Evolutionary conservation across 371 early-diverging fungal genomes (phyloP).

Genomic region (Chytridium lagenaria): DNA sequence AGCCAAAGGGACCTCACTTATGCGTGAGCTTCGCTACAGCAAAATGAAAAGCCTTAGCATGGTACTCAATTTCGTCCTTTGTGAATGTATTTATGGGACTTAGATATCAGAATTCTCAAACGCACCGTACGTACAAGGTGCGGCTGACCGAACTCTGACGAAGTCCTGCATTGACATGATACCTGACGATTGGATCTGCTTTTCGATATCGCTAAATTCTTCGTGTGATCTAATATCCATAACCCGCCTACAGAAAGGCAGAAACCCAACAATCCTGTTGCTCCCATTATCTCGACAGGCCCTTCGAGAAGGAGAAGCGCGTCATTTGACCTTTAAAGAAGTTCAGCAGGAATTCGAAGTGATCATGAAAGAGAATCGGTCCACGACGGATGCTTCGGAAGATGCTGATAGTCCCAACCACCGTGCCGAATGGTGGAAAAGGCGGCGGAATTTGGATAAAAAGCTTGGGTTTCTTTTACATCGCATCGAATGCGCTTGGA

Average conservation of each 20-base stretch:
- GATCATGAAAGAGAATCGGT: not conserved
- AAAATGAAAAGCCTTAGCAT: too few relatives aligned
- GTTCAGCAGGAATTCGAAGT: not conserved
- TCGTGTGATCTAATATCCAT: not conserved
- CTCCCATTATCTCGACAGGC: not conserved
- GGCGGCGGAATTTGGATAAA: slow-evolving; percentile 2
- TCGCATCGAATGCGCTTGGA: slow-evolving; percentile 10
- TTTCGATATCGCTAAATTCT: not conserved
- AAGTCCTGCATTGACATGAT: too few relatives aligned
- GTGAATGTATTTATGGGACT: too few relatives aligned
- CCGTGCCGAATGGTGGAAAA: slow-evolving; percentile 8
- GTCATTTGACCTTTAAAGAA: not conserved
- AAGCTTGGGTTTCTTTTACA: not conserved
- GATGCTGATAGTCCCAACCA: not conserved
- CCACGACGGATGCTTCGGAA: not conserved
- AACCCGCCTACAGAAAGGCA: not conserved
- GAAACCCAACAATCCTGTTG: not conserved
- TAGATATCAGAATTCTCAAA: too few relatives aligned
- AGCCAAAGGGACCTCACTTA: not conserved
- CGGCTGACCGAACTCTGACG: too few relatives aligned
- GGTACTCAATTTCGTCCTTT: too few relatives aligned
- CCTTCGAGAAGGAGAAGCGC: not conserved
- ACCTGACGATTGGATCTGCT: not conserved
- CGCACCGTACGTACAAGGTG: too few relatives aligned
- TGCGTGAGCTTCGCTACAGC: not conserved